A percentile compares a stretch with the other conserved stretches of the same genome.
Conservation (phyloP, 441 rosid genomes). For the Syzygium syzygioides region DNA sequence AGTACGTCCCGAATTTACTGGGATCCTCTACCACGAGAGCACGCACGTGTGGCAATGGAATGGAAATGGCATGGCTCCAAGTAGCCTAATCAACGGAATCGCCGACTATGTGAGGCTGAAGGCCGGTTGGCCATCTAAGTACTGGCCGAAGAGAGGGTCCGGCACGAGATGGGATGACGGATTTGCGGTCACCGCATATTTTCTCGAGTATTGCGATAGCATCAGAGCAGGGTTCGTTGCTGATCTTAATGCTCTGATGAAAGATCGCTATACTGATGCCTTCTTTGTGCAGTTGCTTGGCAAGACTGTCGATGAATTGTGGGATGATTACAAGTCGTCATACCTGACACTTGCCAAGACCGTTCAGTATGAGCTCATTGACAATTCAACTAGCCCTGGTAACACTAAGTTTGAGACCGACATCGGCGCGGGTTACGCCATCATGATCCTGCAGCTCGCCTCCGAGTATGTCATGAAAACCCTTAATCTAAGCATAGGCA, state of each 20-base stretch:
- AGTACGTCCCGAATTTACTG: slow-evolving; percentile 18
- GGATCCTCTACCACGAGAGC: slow-evolving; percentile 36
- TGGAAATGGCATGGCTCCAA: slow-evolving; percentile 10
- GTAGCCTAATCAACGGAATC: slow-evolving; percentile 17
- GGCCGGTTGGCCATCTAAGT: background rate
- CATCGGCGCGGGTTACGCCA: background rate
- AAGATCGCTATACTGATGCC: background rate
- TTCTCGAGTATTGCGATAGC: background rate
- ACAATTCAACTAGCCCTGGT: background rate
- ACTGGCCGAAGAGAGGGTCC: background rate
- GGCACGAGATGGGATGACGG: background rate
- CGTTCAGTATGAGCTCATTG: background rate
- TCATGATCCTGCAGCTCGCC: background rate
- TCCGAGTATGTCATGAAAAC: background rate
- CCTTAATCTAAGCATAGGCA: background rate
- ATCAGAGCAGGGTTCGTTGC: background rate
- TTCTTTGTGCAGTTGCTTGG: background rate
- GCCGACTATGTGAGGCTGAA: slow-evolving; percentile 13
- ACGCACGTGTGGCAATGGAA: slow-evolving; percentile 24
- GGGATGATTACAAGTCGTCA: background rate
- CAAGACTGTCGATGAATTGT: slow-evolving; percentile 2
- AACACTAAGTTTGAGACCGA: background rate
- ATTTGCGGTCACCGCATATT: background rate
- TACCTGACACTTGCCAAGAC: background rate
- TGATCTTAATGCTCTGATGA: background rate